Base-by-base conservation (phyloP, 1,284 basidiomycete genomes). In the Paramarasmius palmivorus region DNA sequence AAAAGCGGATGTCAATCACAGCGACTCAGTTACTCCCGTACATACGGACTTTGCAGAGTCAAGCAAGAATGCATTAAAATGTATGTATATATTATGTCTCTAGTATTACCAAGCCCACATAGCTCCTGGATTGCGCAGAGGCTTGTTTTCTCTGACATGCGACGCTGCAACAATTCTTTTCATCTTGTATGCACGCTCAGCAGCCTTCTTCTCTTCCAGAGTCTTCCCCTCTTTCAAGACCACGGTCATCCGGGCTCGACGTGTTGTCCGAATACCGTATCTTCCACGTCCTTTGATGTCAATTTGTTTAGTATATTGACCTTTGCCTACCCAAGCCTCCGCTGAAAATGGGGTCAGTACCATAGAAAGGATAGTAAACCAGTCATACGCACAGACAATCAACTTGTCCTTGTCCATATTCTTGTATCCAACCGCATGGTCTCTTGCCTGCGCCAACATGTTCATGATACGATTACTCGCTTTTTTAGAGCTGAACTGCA, bases 311-410 rank as follows among this genome's bases (percentile, higher is more conserved):
- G 83, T 71, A 54, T 77, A 79, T 0, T 77, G 74, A 1, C 93
- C 95, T 71, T 98, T 98, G 52, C 83, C 88, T 15, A 98, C 93
- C 94, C 95, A 98, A 12, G 95, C 84, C 73, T 98, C 87, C 54
- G 88, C 93, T 95, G 62, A 38, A 40, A 52, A 14, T 40, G 61
- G 36, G 23, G 46, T 49, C n/a, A 58, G 29, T 35, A 41, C 42
- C 45, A n/a, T 23, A 29, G 23, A 34, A 38, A 35, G 29, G 35
- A 17, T 38, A 45, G 44, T 41, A 42, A 29, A 34, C 12, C 40
- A 46, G 32, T 17, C 36, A 41, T 14, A 84, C 88, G 61, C 57
- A 93, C 93, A 80, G 57, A 99, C 90, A 53, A 97, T 73, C 36
- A 98, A 81, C 62, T 84, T 86, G n/a, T 79, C 77, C 55, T 84